Conservation (phyloP, 1,139 yeast genomes). For the Yamadazyma membranifaciens region DNA sequence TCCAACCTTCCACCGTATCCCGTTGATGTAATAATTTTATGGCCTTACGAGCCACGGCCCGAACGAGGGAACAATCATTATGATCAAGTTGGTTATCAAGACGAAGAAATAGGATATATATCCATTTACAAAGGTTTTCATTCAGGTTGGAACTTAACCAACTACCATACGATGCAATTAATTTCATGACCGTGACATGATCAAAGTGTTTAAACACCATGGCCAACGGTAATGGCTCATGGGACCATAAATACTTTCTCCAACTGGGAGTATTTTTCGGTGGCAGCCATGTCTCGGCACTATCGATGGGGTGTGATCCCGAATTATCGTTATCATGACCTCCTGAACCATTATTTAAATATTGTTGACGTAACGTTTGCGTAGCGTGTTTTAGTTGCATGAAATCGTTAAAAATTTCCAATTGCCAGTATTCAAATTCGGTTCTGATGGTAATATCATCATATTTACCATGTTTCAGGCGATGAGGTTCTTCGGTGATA, state of each 20-base stretch:
- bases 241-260: conserved; percentile 29
- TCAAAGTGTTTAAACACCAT: conserved; percentile 23
- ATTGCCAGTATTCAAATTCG: conserved; percentile 5
- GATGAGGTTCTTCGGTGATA: too few species aligned
- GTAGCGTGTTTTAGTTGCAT: conserved; percentile 3
- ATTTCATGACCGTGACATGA: conserved; percentile 33
- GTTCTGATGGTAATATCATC: background rate
- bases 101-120: conserved; percentile 34
- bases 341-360: too few species aligned
- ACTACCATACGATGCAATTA: conserved; percentile 34
- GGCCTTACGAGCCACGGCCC: conserved; percentile 44
- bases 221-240: conserved; percentile 28
- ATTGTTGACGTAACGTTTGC: background rate
- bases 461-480: background rate
- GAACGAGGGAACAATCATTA: conserved; percentile 32
- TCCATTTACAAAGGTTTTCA: conserved; percentile 36
- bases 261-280: conserved; percentile 32
- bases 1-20: conserved; percentile 6
- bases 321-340: background rate
- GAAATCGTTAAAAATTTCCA: conserved; percentile 9
- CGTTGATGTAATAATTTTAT: conserved; percentile 21
- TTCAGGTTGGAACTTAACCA: conserved; percentile 37
- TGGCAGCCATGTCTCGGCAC: conserved; percentile 8
- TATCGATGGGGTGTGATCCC: background rate
- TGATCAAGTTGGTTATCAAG: conserved; percentile 34